Percentiles rank a stretch among this genome's conserved stretches.
phyloP scores from a whole-genome alignment of 176 grass and related monocot genomes.

The barley (Hordeum vulgare) region DNA sequence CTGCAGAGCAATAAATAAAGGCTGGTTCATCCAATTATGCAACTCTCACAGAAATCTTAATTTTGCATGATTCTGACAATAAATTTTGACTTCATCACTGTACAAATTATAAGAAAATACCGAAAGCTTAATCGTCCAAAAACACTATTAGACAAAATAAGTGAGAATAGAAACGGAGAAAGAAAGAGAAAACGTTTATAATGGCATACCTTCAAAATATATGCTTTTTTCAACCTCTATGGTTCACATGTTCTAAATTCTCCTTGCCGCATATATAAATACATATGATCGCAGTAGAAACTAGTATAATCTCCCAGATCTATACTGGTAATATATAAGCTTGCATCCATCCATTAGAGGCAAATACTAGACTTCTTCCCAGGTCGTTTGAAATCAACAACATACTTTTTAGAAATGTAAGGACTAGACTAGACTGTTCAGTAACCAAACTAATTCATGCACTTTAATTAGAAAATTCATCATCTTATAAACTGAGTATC shows the following conservation, averaged over 20 bases:
- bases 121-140: background rate
- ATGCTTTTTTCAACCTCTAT: background rate
- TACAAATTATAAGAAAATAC: background rate
- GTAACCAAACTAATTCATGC: background rate
- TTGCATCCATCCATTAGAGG: background rate
- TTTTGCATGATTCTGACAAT: too few relatives aligned
- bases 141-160: background rate
- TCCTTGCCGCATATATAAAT: background rate
- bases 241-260: background rate
- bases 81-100: background rate
- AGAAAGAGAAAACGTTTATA: background rate
- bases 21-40: too few relatives aligned
- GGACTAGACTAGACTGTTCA: background rate
- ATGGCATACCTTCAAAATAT: background rate
- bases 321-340: too few relatives aligned
- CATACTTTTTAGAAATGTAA: background rate
- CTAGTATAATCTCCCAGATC: background rate
- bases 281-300: background rate
- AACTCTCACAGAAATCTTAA: too few relatives aligned
- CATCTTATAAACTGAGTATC: background rate
- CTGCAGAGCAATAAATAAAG: too few relatives aligned
- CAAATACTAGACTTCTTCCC: background rate
- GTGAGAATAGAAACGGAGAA: background rate
- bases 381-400: background rate
- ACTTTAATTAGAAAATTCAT: background rate